These are phyloP conservation scores for Pyrenula aspistea DNA, from an alignment of 495 filamentous ascomycete species.

Conservation along the genomic window DNA sequence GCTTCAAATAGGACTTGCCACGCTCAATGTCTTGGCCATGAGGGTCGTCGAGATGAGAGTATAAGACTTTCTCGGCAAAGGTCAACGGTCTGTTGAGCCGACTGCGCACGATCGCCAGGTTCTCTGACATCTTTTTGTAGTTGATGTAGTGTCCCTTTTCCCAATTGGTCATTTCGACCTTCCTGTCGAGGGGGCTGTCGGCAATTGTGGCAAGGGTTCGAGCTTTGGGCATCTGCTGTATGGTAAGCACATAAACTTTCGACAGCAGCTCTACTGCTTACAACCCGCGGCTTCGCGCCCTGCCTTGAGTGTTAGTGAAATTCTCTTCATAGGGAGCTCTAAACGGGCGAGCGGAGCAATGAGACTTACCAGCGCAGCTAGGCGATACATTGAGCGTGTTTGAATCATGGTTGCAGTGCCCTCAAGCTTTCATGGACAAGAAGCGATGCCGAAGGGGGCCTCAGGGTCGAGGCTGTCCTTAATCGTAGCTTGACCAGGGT, in stretches of 20 bases:
- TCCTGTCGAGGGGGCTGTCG: conserved; percentile 54
- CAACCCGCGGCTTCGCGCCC: conserved; percentile 40
- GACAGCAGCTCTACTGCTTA: conserved; percentile 24
- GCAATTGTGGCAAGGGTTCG: conserved; percentile 50
- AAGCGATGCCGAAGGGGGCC: background rate
- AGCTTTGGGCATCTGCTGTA: conserved; percentile 32
- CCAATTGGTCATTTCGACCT: conserved; percentile 72
- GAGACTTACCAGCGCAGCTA: conserved; percentile 43
- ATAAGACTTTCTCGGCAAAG: conserved; percentile 96
- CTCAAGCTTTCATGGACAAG: conserved; percentile 16
- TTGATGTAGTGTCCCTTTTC: conserved; percentile 74
- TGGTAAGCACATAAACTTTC: conserved; percentile 1
- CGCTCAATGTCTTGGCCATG: conserved; percentile 93
- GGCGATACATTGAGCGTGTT: conserved; percentile 39
- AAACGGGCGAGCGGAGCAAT: conserved; percentile 1
- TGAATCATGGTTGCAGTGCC: conserved; percentile 42
- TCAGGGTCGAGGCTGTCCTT: conserved; percentile 1
- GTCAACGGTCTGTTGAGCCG: conserved; percentile 88
- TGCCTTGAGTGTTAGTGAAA: conserved; percentile 7
- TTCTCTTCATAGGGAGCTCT: conserved; percentile 11
- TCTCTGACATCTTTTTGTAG: conserved; percentile 96
- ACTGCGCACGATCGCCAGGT: conserved; percentile 76
- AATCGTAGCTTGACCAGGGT: conserved; percentile 2
- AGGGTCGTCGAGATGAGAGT: conserved; percentile 97
- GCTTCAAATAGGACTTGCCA: conserved; percentile 86